phyloP scores from a whole-genome alignment of 306 rosid species.

The Fragaria nilgerrensis region DNA sequence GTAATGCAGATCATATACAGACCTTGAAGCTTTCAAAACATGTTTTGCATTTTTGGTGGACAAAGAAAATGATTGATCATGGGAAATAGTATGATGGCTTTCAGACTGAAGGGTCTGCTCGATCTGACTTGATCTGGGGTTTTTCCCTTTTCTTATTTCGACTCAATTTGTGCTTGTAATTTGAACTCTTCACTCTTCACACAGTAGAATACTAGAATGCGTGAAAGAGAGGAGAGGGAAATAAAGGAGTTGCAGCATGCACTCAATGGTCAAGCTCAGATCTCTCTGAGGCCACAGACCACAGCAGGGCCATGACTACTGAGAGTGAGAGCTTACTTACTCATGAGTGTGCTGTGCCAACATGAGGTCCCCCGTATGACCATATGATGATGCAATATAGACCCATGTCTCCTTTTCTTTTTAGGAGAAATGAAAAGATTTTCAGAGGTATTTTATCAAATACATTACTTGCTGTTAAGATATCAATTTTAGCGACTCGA shows the following conservation, averaged over 20 bases:
- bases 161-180: not conserved
- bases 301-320: conserved; percentile 15
- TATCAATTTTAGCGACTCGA: no score
- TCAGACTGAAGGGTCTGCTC: not conserved
- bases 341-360: conserved; percentile 5
- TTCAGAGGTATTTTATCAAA: not conserved
- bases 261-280: conserved; percentile 15
- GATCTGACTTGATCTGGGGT: not conserved
- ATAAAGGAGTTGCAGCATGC: conserved; percentile 1
- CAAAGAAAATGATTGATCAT: not conserved
- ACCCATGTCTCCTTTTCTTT: not conserved
- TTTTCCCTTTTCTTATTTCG: not conserved
- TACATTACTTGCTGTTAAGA: no score
- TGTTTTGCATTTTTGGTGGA: not conserved
- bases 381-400: not conserved
- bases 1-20: conserved; percentile 6
- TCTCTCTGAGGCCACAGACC: not conserved
- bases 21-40: not conserved
- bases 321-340: conserved; percentile 18
- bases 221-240: not conserved
- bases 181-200: not conserved
- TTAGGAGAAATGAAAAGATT: not conserved
- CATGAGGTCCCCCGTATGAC: conserved; percentile 10
- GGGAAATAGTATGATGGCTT: not conserved
- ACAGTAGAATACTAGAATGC: not conserved